Conservation (phyloP, 2,329 filamentous ascomycete genomes). For the Fusarium sp. region DNA sequence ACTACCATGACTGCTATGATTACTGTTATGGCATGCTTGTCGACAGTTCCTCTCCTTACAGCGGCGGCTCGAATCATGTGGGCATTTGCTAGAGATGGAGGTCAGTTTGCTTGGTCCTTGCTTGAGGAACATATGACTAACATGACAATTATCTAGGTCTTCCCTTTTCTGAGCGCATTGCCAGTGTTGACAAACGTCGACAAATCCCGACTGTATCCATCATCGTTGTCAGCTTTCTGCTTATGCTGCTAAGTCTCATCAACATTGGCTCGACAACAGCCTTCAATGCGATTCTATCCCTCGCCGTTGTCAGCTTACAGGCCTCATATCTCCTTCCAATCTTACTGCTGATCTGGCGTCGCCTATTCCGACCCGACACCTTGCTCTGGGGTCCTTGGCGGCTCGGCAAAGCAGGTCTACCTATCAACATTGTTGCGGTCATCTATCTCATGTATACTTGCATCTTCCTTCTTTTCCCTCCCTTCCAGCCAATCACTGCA, state of each 20-base stretch:
- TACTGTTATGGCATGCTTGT: conserved; percentile 18
- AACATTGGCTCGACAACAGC: conserved; percentile 41
- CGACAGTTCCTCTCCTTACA: conserved; percentile 27
- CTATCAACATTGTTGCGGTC: conserved; percentile 15
- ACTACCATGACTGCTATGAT: conserved; percentile 12
- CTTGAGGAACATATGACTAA: neutral
- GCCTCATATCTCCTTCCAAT: conserved; percentile 32
- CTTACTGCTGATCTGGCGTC: conserved; percentile 25
- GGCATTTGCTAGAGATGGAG: conserved; percentile 37
- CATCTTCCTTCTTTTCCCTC: conserved; percentile 32
- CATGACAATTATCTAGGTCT: conserved; percentile 4
- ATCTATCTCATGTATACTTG: conserved; percentile 27
- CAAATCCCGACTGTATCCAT: conserved; percentile 26
- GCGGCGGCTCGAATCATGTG: conserved; percentile 36
- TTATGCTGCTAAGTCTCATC: conserved; percentile 37
- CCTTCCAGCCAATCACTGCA: conserved; percentile 22
- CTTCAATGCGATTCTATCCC: conserved; percentile 35
- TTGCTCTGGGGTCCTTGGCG: conserved; percentile 32
- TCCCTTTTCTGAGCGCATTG: conserved; percentile 22
- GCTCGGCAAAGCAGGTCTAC: conserved; percentile 20
- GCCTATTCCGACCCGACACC: conserved; percentile 10
- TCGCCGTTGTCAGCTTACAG: conserved; percentile 28
- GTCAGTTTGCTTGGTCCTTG: neutral
- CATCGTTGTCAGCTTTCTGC: neutral
- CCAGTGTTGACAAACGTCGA: conserved; percentile 18